Evolutionary conservation across 306 rosid genomes (phyloP), one percentile per base, ranked within the genome.

Genomic region (Biancaea sappan): DNA sequence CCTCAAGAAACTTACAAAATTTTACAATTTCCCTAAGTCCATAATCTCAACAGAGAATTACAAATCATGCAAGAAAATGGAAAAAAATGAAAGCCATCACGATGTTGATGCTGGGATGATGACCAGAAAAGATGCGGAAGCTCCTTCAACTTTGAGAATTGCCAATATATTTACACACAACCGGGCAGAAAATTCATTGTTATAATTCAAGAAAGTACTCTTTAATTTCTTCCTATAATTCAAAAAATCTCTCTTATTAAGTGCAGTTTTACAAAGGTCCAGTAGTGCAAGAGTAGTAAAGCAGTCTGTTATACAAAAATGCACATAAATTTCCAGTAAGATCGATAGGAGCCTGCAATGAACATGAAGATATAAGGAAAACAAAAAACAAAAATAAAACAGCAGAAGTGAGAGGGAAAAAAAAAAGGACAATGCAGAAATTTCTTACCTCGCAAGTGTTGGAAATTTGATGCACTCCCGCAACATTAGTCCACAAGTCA

Each of bases 391-490:
- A n/a, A n/a, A n/a, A n/a, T n/a, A 47, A 79, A 25, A 41, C 6
- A 70, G 31, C 25, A 21, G 32, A 8, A 62, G 10, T 9, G 2
- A 8, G n/a, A 21, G 25, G 51, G 56, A 6, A 8, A 28, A 3
- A 48, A 57, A 28, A 14, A 24, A 31, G 4, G 15, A 69, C 73
- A 67, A 64, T 47, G 71, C 4, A 53, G 61, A 54, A 66, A 53
- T 63, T 61, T 70, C 90, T 84, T 88, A 92, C 99, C 89, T 88
- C 73, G 96, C 95, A 50, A 92, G 91, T 73, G 85, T 64, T 12
- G 92, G 85, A 72, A 92, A 90, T 81, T 88, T 95, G 83, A 90
- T 87, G 87, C 99, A 92, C 71, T 95, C 98, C 83, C 98, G 87
- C 93, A 95, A 83, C 97, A 95, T 95, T 80, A 64, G 77, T 84